Evolutionary conservation across 1,284 basidiomycete species (phyloP), one percentile per base, ranked within the genome.

Genomic region (Mycosarcoma mackinlayi): DNA sequence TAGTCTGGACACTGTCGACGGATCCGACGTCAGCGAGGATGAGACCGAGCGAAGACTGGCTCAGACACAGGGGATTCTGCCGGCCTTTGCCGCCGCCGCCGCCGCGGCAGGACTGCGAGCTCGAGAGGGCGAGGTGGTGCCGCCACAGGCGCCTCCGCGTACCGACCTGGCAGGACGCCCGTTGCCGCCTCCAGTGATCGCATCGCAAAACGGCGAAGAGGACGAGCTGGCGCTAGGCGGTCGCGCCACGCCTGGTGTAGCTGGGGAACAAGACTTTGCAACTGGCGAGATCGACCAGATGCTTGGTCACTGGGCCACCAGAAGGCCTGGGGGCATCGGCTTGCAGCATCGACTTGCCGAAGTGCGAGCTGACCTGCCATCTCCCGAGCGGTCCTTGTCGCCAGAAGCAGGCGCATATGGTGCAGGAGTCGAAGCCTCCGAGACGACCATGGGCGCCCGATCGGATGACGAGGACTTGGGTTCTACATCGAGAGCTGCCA

Each of bases 401-500:
- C 69, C 69, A 1, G 69, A 66, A 40, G 52, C 51, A 1, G 38
- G 35, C n/a, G 18, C 19, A 4, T 46, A 54, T 31, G 50, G 35
- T 1, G 28, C 21, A 21, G 34, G 21, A 3, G 35, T 23, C 27
- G 68, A 61, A 28, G 28, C 62, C 0, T 42, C 53, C 10, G 58
- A 71, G 38, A 28, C 56, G 24, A 41, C 35, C 19, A 58, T 52
- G 59, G 68, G 61, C 23, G 67, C 55, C 27, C 57, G 68, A 25
- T 71, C 68, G 28, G 68, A 71, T 30, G 68, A 71, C 30, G 68
- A 71, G 28, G 68, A 64, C 27, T 45, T 52, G 10, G 47, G 62
- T 4, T 42, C 68, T 1, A 48, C 62, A n/a, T 50, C 63, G n/a
- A 33, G 90, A 27, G 90, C 91, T 2, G 92, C 88, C 11, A 96